Conservation (phyloP, 1,139 yeast genomes). For the Taphrina pruni region DNA sequence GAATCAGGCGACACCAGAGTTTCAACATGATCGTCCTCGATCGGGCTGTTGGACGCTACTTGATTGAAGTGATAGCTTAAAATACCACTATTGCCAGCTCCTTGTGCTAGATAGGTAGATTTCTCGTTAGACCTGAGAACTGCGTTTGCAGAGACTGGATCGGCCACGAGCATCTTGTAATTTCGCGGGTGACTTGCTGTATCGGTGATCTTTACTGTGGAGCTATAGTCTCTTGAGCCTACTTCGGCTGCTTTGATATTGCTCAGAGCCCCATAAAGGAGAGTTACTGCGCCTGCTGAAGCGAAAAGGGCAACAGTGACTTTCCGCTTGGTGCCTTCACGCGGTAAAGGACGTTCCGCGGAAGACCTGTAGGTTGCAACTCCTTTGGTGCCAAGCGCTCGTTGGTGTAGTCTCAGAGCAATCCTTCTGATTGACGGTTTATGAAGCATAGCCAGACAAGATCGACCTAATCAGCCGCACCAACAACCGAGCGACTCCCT, state of each 20-base stretch:
- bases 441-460: neutral
- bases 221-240: constrained; percentile 4
- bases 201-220: constrained; percentile 18
- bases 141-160: constrained; percentile 23
- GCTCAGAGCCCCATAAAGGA: constrained; percentile 4
- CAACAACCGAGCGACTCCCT: too few species aligned
- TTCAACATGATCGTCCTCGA: constrained; percentile 92
- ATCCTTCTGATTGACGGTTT: neutral
- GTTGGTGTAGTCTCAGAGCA: neutral
- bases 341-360: neutral
- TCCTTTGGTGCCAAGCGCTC: neutral
- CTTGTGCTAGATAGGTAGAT: neutral
- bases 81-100: constrained; percentile 61
- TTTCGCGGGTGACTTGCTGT: constrained; percentile 37
- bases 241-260: constrained; percentile 12
- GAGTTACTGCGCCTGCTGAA: neutral
- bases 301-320: constrained; percentile 6
- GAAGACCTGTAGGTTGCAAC: neutral
- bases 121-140: constrained; percentile 25
- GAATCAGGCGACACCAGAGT: constrained; percentile 67
- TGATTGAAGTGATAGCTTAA: constrained; percentile 89
- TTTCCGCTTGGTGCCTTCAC: neutral
- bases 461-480: neutral
- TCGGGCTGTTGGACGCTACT: constrained; percentile 87
- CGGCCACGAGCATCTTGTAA: constrained; percentile 28